Evolutionary conservation across 345 rosid species (phyloP).

Genomic region (Linum trigynum): DNA sequence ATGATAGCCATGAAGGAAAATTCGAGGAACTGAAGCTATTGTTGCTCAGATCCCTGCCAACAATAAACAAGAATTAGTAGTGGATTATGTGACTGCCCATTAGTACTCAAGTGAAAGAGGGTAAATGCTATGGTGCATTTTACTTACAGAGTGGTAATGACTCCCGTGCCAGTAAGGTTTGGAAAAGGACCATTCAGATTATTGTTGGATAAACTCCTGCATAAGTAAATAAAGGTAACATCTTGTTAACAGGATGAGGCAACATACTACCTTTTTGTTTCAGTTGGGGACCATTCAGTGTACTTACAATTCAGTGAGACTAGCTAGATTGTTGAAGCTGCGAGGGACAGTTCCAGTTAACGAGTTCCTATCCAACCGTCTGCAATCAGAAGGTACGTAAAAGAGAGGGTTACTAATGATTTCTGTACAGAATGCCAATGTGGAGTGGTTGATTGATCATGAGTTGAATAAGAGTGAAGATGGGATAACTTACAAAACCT

Average conservation of each 20-base stretch:
- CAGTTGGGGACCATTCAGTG: too few relatives aligned
- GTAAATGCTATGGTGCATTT: too few relatives aligned
- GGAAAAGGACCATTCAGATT: constrained; percentile 48
- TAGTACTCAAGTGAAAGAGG: too few relatives aligned
- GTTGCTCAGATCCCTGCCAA: constrained; percentile 73
- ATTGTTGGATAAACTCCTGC: constrained; percentile 73
- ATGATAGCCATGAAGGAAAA: constrained; percentile 54
- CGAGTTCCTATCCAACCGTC: constrained; percentile 67
- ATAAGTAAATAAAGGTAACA: neutral
- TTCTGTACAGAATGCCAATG: neutral
- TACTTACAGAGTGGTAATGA: constrained; percentile 60
- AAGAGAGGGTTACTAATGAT: neutral
- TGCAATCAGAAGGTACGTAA: constrained; percentile 17
- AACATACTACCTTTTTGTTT: too few relatives aligned
- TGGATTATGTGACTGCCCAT: too few relatives aligned
- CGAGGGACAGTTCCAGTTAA: constrained; percentile 46
- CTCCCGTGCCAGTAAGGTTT: constrained; percentile 40
- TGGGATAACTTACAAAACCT: constrained; percentile 58
- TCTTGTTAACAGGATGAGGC: too few relatives aligned
- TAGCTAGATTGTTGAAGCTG: constrained; percentile 49
- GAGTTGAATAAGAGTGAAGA: neutral
- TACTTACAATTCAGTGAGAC: constrained; percentile 56
- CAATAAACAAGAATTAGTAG: neutral
- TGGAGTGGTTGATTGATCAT: neutral
- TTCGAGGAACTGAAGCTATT: constrained; percentile 42